These are phyloP conservation scores for Cichorium intybus DNA, from an alignment of 140 eudicot species.

Conservation along the genomic window DNA sequence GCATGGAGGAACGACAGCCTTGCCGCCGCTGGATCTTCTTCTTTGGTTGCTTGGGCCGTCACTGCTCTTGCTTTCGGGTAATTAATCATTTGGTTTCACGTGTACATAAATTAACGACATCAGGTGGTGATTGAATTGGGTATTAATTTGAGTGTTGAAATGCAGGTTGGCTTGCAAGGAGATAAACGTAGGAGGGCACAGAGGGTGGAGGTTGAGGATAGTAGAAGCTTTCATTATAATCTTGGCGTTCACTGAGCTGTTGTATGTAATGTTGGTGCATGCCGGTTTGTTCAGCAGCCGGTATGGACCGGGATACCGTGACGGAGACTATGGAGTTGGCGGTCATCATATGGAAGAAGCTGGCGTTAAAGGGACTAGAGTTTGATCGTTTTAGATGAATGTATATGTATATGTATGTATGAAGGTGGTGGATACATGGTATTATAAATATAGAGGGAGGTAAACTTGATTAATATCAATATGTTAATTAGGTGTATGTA, in stretches of 20 bases:
- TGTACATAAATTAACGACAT: neutral
- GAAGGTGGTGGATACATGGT: neutral
- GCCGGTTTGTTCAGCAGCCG: constrained; percentile 66
- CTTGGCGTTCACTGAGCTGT: constrained; percentile 41
- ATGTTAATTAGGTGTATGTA: neutral
- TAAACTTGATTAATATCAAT: no score
- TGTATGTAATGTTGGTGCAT: constrained; percentile 56
- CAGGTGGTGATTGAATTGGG: neutral
- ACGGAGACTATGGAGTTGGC: constrained; percentile 54
- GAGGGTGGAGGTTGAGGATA: constrained; percentile 83
- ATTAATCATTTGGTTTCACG: neutral
- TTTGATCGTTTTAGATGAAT: neutral
- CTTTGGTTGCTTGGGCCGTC: constrained; percentile 78
- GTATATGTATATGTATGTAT: no score
- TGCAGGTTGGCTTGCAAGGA: constrained; percentile 80
- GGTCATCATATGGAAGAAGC: constrained; percentile 32
- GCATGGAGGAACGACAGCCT: constrained; percentile 80
- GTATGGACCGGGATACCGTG: constrained; percentile 82
- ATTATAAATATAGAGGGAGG: neutral
- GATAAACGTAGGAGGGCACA: constrained; percentile 62
- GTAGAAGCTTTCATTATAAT: constrained; percentile 65
- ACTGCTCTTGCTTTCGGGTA: constrained; percentile 77
- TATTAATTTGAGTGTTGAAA: neutral
- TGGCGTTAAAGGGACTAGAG: constrained; percentile 26
- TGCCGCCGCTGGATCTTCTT: constrained; percentile 74